Evolutionary conservation across 306 rosid species (phyloP).

Genomic region (Dryas alaskensis): DNA sequence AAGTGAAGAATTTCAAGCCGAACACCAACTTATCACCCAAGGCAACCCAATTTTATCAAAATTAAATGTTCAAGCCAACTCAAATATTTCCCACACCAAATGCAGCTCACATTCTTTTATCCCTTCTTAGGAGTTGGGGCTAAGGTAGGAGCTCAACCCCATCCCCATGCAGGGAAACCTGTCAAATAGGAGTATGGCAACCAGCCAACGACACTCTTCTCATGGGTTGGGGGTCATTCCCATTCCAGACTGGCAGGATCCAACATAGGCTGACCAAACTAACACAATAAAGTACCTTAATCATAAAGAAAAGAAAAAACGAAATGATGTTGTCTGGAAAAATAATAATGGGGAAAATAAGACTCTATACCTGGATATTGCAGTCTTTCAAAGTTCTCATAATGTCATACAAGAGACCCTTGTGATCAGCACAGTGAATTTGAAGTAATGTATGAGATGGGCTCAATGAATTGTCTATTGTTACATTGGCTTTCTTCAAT

Average conservation of each 20-base stretch:
- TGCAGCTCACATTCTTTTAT: too few species aligned
- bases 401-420: conserved; percentile 70
- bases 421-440: conserved; percentile 63
- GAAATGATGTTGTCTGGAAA: not conserved
- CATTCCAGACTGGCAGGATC: not conserved
- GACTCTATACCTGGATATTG: conserved; percentile 51
- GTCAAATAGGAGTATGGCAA: conserved; percentile 1
- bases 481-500: conserved; percentile 51
- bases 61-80: not conserved
- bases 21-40: not conserved
- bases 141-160: not conserved
- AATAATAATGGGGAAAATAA: conserved; percentile 12
- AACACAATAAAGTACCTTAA: not conserved
- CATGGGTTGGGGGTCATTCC: not conserved
- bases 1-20: not conserved
- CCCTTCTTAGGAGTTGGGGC: not conserved
- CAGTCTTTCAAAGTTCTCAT: conserved; percentile 76
- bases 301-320: not conserved
- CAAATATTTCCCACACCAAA: not conserved
- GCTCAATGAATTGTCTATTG: conserved; percentile 65
- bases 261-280: not conserved
- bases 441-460: conserved; percentile 73
- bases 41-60: not conserved
- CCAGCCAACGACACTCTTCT: not conserved
- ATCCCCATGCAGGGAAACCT: not conserved